phyloP scores from a whole-genome alignment of 1,139 yeast genomes.

The Hansenula sp. region DNA sequence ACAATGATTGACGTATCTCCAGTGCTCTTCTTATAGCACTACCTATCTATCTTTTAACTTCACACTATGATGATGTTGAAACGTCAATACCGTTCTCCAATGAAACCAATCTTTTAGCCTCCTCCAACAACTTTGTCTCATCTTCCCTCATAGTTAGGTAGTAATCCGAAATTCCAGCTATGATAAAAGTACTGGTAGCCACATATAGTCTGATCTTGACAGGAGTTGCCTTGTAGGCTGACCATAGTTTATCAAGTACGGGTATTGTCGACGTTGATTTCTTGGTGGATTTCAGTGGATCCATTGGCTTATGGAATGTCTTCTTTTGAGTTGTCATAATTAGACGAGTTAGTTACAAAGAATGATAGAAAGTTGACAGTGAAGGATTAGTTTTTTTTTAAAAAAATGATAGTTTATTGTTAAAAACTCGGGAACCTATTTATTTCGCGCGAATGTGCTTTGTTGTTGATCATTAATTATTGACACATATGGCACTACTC shows the following conservation, averaged over 20 bases:
- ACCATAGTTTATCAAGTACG: slow-evolving; percentile 3
- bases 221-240: slow-evolving; percentile 15
- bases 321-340: not conserved
- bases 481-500: too few relatives aligned
- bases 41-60: too few relatives aligned
- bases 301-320: slow-evolving; percentile 1
- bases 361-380: not conserved
- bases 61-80: too few relatives aligned
- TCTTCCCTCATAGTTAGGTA: slow-evolving; percentile 12
- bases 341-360: too few relatives aligned
- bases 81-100: too few relatives aligned
- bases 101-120: slow-evolving; percentile 6
- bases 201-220: slow-evolving; percentile 17
- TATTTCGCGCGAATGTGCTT: too few relatives aligned
- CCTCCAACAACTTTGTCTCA: slow-evolving; percentile 6
- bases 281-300: not conserved
- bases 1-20: too few relatives aligned
- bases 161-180: slow-evolving; percentile 18
- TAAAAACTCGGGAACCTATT: too few relatives aligned
- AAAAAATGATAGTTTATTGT: too few relatives aligned
- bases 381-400: not conserved
- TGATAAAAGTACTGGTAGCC: slow-evolving; percentile 18
- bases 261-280: not conserved
- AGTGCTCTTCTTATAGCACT: too few relatives aligned
- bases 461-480: too few relatives aligned